phyloP scores from a whole-genome alignment of 202 grass and related monocot species.

The Panicum hallii region DNA sequence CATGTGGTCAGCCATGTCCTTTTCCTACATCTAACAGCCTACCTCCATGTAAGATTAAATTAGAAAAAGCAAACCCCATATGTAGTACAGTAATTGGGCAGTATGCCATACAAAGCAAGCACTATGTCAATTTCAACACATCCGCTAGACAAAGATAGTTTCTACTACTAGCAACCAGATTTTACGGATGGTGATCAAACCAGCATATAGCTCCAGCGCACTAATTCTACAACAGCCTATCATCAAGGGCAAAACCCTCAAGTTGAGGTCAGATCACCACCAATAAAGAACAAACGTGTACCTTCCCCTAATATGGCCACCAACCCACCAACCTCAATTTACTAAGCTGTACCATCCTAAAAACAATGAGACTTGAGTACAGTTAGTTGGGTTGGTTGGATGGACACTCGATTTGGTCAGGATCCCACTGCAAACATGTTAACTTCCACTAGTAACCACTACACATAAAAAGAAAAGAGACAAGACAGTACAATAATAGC shows the following conservation, averaged over 20 bases:
- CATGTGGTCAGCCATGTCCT: neutral
- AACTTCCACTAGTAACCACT: slow-evolving; percentile 22
- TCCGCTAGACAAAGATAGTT: neutral
- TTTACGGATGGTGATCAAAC: neutral
- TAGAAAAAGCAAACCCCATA: too few relatives aligned
- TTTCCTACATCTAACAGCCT: neutral
- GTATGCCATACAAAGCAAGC: neutral
- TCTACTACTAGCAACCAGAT: slow-evolving; percentile 24
- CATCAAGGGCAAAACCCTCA: slow-evolving; percentile 1
- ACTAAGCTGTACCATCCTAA: slow-evolving; percentile 18
- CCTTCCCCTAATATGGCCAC: slow-evolving; percentile 10
- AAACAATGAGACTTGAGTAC: neutral
- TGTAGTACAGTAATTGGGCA: slow-evolving; percentile 12
- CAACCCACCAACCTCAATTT: slow-evolving; percentile 22
- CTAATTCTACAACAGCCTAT: slow-evolving; percentile 3
- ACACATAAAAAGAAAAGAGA: neutral
- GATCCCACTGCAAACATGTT: slow-evolving; percentile 27
- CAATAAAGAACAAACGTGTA: slow-evolving; percentile 36
- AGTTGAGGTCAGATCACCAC: slow-evolving; percentile 19
- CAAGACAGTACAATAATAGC: neutral
- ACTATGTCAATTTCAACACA: neutral
- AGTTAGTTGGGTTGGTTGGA: slow-evolving; percentile 25
- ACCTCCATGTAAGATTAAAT: neutral
- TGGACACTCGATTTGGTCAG: slow-evolving; percentile 24
- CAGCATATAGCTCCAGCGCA: too few relatives aligned